Evolutionary conservation across 2,329 filamentous ascomycete genomes (phyloP), one percentile per base, ranked within the genome.

Genomic region (Aspergillus eucalypticola): DNA sequence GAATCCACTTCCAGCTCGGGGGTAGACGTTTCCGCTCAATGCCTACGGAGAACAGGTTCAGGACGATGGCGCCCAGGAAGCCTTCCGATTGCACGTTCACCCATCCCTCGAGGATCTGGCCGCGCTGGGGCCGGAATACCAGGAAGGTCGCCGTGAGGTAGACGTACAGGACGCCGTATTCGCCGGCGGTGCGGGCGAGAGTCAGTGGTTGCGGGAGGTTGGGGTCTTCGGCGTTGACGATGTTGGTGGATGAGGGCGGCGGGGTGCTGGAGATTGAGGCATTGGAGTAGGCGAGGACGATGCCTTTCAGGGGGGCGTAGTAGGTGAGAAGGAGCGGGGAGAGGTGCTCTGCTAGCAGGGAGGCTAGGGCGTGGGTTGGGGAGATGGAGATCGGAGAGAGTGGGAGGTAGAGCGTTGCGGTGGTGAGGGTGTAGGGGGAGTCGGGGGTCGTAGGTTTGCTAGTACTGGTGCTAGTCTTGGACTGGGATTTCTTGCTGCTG

Each of bases 121-220:
- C 90, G 49, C 86, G 85, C 56, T 83, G 81, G 0, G 95, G 94
- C 32, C 89, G 85, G 73, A 96, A 96, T 17, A 98, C 79, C 48
- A 96, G 82, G 63, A 96, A 90, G 21, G 96, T 92, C 1, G 90
- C 92, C 0, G 92, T 96, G 21, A 96, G 85, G 88, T 94, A 98
- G 51, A 91, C 86, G 71, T 90, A 97, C 21, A 88, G 89, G 23
- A 92, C 91, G 7, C 90, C 91, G 72, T 93, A 96, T 77, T 98
- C 95, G 76, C 91, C 88, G 42, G 90, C 75, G 2, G 78, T 74
- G 38, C 68, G 69, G n/a, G 78, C 76, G 38, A 79, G 71, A 0
- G 77, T 78, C 39, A 78, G 67, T n/a, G 73, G 73, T 66, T 76
- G 71, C 3, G 75, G 71, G 29, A 35, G 29, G 55, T 75, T 74